Evolutionary conservation across 345 rosid species (phyloP).

Genomic region (thale cress (Arabidopsis thaliana)): TAIR10.1 NC_003070.9:23335001-23335500

Average conservation of each 20-base stretch:
- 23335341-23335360: background rate
- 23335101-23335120: background rate
- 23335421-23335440: background rate
- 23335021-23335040: background rate
- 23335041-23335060: background rate
- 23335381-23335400: background rate
- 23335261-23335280: background rate
- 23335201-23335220: too few species aligned
- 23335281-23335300: background rate
- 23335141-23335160: background rate
- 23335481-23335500: background rate
- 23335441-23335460: background rate
- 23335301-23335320: background rate
- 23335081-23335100: background rate
- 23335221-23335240: background rate
- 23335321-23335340: background rate
- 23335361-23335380: constrained; percentile 12
- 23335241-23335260: background rate
- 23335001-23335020: background rate
- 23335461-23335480: background rate
- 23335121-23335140: too few species aligned
- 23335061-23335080: background rate
- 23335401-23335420: background rate
- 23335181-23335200: background rate
- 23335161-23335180: background rate